Evolutionary conservation across 2,329 filamentous ascomycete genomes (phyloP), one percentile per base, ranked within the genome.

Genomic region (Fonsecaea erecta): DNA sequence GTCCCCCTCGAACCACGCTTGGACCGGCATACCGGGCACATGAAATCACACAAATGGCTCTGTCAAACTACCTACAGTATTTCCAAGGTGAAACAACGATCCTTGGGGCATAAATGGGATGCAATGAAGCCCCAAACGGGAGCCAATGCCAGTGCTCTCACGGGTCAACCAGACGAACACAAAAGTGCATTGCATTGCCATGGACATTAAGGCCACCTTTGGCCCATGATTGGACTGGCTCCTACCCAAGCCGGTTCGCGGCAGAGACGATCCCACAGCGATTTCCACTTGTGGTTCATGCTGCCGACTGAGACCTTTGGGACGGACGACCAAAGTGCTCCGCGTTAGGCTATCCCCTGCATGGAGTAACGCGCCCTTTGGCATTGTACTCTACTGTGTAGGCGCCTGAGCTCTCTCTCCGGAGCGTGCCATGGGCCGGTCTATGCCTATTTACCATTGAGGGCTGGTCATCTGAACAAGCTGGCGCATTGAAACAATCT

Each of bases 231-330:
- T 48, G 43, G 43, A 48, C 43, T 24, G 18, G 21, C 18, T 48
- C 18, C 18, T 3, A 11, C 43, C 43, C 43, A 48, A 46, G 18
- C n/a, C 18, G 43, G 43, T 12, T 48, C 18, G 7, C 43, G 18
- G 43, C 21, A 18, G 43, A 12, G 43, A 12, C 43, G 43, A 48
- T 48, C 43, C 43, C 9, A 48, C 18, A 11, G 43, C 43, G 18
- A 24, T 24, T 24, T 48, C 43, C 43, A 12, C 18, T 48, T 48
- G 21, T 48, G 43, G 43, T 48, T 24, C 43, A 11, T 24, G 3
- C 18, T 24, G 21, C 43, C 43, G 43, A 48, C 43, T 48, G 21
- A 48, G 43, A 48, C 43, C 43, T 48, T 48, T 48, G 43, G 43
- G 18, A 48, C 24, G 43, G 11, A 3, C 18, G 9, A 48, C 43